Base-by-base conservation (phyloP, 2,329 filamentous ascomycete genomes). In the Elsinoe perseae region DNA sequence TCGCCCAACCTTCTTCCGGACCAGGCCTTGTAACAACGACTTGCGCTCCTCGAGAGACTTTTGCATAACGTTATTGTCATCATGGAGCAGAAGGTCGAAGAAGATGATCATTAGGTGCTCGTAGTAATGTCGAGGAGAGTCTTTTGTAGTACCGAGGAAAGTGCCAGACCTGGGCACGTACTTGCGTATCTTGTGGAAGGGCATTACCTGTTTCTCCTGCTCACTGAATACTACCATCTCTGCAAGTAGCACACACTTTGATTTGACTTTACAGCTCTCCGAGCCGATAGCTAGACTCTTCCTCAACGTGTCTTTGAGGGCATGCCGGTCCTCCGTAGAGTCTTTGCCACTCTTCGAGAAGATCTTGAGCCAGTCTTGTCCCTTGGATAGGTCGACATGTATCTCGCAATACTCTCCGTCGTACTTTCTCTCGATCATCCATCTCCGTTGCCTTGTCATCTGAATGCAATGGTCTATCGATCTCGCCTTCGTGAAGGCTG, bases 321-420 rank as follows among this genome's bases (percentile, higher is more conserved):
- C 75, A 9, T 69, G 63, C 30, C 86, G 80, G 67, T 95, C 90
- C 53, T 73, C 66, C 0, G 89, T 95, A 43, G 89, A 92, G 62
- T 95, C 88, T 66, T 93, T 95, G 57, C 90, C 89, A 64, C 89
- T 93, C 67, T 95, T 96, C 8, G 89, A 95, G 66, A 93, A 95
- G 27, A 95, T 92, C 60, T 86, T 84, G 25, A 95, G 82, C 48
- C 76, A 79, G 1, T 77, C 66, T 57, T 66, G 46, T 5, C 72
- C 72, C 50, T 79, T 81, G 7, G 73, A 73, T 5, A 87, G 72
- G 64, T 95, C 83, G 36, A 95, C 74, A 64, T 95, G 90, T 27
- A 95, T 82, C 68, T 95, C 90, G 63, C 88, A 95, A 62, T 93
- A 95, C 69, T 95, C 90, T 7, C 10, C 89, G 64, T 95, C 89